Conservation (phyloP, 257 asterid species). For the Primulina eburnea region DNA sequence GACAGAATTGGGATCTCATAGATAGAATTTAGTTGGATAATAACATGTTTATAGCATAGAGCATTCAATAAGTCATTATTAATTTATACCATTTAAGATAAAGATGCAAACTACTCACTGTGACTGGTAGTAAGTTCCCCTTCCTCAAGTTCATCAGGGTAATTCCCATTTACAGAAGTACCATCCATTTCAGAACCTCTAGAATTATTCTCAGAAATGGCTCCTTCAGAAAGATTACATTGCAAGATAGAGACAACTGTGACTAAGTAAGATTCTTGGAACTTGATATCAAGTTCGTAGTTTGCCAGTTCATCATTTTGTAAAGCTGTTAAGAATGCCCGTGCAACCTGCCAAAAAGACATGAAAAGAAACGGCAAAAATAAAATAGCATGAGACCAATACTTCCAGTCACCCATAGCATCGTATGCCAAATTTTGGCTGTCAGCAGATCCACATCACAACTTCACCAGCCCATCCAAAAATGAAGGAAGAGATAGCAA, state of each 20-base stretch:
- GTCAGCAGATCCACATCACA: slow-evolving; percentile 15
- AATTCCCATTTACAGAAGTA: slow-evolving; percentile 37
- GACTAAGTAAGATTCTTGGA: slow-evolving; percentile 85
- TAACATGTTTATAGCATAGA: neutral
- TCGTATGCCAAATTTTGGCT: slow-evolving; percentile 9
- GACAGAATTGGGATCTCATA: neutral
- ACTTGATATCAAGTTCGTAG: slow-evolving; percentile 93
- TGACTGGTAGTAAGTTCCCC: slow-evolving; percentile 85
- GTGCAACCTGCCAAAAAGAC: slow-evolving; percentile 72
- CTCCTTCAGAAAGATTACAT: slow-evolving; percentile 90
- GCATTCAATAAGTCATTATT: slow-evolving; percentile 1
- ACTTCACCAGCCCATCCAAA: slow-evolving; percentile 14
- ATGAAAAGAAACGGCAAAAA: slow-evolving; percentile 3
- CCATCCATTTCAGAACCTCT: slow-evolving; percentile 32
- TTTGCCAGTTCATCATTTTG: slow-evolving; percentile 97
- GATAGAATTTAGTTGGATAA: neutral
- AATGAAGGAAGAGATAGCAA: slow-evolving; percentile 11
- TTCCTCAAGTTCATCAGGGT: slow-evolving; percentile 80
- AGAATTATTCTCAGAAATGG: slow-evolving; percentile 53
- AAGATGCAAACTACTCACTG: slow-evolving; percentile 46
- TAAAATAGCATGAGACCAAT: neutral
- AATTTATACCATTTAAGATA: slow-evolving; percentile 15
- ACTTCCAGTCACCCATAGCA: slow-evolving; percentile 5
- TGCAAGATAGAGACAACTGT: slow-evolving; percentile 89
- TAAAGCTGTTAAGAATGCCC: slow-evolving; percentile 75